These are phyloP conservation scores for Phytophthora vignae DNA, from an alignment of 352 stramenopile species.

Conservation along the genomic window DNA sequence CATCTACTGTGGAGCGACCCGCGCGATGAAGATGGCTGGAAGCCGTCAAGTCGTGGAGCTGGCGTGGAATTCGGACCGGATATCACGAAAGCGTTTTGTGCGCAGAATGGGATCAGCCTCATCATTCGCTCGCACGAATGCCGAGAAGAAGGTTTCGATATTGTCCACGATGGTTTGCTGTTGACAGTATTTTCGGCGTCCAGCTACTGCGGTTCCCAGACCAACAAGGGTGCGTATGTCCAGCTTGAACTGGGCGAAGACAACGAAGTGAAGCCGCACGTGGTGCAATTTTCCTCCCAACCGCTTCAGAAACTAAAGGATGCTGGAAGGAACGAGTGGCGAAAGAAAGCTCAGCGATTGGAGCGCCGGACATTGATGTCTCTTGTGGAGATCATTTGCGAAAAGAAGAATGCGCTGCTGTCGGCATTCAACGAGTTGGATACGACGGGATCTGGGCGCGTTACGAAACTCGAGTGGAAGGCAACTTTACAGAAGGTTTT, in stretches of 20 bases:
- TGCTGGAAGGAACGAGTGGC: conserved; percentile 78
- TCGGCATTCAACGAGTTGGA: conserved; percentile 62
- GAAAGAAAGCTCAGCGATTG: conserved; percentile 76
- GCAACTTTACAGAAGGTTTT: conserved; percentile 60
- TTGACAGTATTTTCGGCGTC: conserved; percentile 94
- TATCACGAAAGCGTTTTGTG: conserved; percentile 92
- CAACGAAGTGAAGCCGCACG: conserved; percentile 88
- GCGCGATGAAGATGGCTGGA: conserved; percentile 66
- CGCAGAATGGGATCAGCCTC: conserved; percentile 85
- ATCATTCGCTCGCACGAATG: conserved; percentile 96
- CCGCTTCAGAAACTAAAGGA: conserved; percentile 77
- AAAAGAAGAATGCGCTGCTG: conserved; percentile 73
- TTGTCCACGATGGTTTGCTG: conserved; percentile 84
- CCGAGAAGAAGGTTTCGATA: conserved; percentile 91
- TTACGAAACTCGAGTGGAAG: conserved; percentile 81
- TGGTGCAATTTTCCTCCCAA: conserved; percentile 93
- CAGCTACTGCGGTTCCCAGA: conserved; percentile 92
- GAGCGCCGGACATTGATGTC: conserved; percentile 83
- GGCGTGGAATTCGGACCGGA: conserved; percentile 94
- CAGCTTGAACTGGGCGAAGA: conserved; percentile 72
- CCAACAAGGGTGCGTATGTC: conserved; percentile 89
- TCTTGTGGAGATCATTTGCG: conserved; percentile 79
- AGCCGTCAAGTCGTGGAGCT: conserved; percentile 80
- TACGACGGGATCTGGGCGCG: conserved; percentile 38
- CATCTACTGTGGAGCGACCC: conserved; percentile 94